These are phyloP conservation scores for Zasmidium angulare DNA, from an alignment of 2,329 filamentous ascomycete genomes.

Conservation along the genomic window DNA sequence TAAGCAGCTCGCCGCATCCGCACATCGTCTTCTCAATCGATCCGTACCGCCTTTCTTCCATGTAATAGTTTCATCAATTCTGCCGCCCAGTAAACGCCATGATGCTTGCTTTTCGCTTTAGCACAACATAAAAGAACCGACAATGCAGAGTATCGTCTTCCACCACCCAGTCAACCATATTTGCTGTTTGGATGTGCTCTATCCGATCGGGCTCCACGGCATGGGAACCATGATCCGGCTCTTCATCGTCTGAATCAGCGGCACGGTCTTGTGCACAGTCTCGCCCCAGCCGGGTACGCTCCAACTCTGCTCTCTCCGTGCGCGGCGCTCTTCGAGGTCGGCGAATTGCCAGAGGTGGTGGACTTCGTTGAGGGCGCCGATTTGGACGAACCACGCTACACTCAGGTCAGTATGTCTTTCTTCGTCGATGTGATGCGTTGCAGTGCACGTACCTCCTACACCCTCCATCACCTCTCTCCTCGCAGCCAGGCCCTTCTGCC, in stretches of 20 bases:
- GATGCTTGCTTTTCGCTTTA: background rate
- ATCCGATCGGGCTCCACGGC: conserved; percentile 93
- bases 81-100: background rate
- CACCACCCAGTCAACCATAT: too few relatives aligned
- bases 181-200: conserved; percentile 35
- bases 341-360: conserved; percentile 99
- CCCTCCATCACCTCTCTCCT: conserved; percentile 97
- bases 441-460: conserved; percentile 38
- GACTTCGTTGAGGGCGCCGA: conserved; percentile 95
- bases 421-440: background rate
- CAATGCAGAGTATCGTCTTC: background rate
- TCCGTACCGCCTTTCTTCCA: too few relatives aligned
- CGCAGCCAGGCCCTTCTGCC: conserved; percentile 87
- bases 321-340: conserved; percentile 88
- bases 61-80: background rate
- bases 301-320: conserved; percentile 92
- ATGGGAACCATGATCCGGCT: conserved; percentile 89
- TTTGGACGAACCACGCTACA: conserved; percentile 97
- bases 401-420: conserved; percentile 11
- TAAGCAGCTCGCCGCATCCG: too few relatives aligned
- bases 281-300: conserved; percentile 78
- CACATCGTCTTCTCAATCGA: too few relatives aligned
- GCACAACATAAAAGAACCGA: background rate
- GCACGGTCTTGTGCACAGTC: conserved; percentile 91
- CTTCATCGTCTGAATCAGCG: conserved; percentile 95